Base-by-base conservation (phyloP, 2,329 filamentous ascomycete genomes). In the Myriosclerotinia curreyana region DNA sequence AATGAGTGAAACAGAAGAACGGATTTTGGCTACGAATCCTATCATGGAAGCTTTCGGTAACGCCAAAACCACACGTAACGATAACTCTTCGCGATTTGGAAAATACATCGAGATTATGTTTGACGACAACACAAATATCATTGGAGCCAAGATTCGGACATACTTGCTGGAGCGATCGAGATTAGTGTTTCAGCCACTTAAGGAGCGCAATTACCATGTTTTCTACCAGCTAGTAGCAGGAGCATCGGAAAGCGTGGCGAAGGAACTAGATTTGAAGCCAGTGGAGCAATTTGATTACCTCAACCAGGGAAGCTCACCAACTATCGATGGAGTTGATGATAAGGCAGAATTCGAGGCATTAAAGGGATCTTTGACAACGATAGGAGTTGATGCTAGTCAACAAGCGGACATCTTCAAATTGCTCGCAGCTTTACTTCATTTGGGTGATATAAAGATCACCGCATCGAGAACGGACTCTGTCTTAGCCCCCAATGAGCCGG, bases 31-130 rank as follows among this genome's bases (percentile, higher is more conserved):
- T 38, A 99, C 95, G 62, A 99, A 99, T 76, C 95, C 95, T 48
- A 96, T 99, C 76, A 99, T 99, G 95, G 95, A 99, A 85, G 94
- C 95, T 42, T 99, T 99, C 75, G 95, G 95, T 76, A 99, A 99
- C 80, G 95, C 95, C 62, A 99, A 99, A 81, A 99, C 95, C n/a
- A 99, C 95, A 14, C 86, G 95, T 76, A 99, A 99, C 80, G 95
- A 99, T 79, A 99, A 99, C 79, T 99, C 95, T 52, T 99, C 95
- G 50, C 87, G 95, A 74, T 99, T 99, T 78, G 95, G 95, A 77
- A 99, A 99, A 82, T 99, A 99, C 77, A 98, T 99, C 72, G 95
- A 99, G 80, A 99, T 99, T 76, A 94, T 98, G 92, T 99, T 99
- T 77, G 93, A 98, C 79, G 86, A 91, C 68, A 86, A 89, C 73